phyloP scores from a whole-genome alignment of 257 asterid genomes.

The Solanum clarkiae region DNA sequence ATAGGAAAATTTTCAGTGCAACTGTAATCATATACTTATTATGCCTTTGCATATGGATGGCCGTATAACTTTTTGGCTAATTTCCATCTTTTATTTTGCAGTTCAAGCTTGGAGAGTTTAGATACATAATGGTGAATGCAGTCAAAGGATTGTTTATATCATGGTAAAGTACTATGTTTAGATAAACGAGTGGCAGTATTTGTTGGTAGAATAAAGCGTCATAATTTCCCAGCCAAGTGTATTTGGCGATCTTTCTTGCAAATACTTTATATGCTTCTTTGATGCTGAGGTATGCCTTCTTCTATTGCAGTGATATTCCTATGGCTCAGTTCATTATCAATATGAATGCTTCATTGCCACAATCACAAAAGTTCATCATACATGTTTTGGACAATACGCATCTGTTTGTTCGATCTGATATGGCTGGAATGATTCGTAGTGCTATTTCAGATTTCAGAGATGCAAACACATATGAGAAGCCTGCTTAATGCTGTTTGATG shows the following conservation, averaged over 20 bases:
- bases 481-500: slow-evolving; percentile 14
- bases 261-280: neutral
- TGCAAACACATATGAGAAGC: slow-evolving; percentile 71
- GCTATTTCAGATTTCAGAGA: slow-evolving; percentile 73
- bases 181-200: neutral
- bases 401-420: slow-evolving; percentile 71
- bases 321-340: slow-evolving; percentile 88
- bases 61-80: neutral
- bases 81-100: slow-evolving; percentile 2
- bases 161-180: slow-evolving; percentile 29
- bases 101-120: slow-evolving; percentile 1
- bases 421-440: slow-evolving; percentile 61
- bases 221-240: neutral
- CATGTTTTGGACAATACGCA: slow-evolving; percentile 69
- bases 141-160: slow-evolving; percentile 56
- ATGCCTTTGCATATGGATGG: neutral
- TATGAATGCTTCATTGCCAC: slow-evolving; percentile 66
- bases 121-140: slow-evolving; percentile 49
- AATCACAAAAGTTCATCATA: slow-evolving; percentile 64
- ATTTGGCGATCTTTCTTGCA: neutral
- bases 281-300: neutral
- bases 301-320: slow-evolving; percentile 59
- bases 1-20: neutral
- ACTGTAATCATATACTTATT: neutral
- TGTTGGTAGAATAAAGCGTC: neutral